Evolutionary conservation across 2,329 filamentous ascomycete genomes (phyloP).

Genomic region (Penicillium sp.): DNA sequence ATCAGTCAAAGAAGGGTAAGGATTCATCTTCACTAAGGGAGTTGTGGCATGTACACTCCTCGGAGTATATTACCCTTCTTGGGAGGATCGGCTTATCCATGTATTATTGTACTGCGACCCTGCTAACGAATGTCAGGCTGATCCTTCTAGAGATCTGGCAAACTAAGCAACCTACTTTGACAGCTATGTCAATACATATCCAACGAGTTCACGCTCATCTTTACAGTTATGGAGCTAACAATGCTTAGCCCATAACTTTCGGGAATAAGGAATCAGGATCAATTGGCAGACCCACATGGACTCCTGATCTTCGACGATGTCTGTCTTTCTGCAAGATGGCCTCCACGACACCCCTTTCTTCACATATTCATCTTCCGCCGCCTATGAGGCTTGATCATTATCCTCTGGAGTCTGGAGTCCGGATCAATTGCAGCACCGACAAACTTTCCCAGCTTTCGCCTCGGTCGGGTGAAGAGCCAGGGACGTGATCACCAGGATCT

Average conservation of each 20-base stretch:
- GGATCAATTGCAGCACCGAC: not conserved
- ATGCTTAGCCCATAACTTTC: not conserved
- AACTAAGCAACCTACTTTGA: not conserved
- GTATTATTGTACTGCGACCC: no score
- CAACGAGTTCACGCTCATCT: not conserved
- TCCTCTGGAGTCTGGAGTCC: no score
- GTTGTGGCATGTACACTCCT: no score
- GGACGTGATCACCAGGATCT: not conserved
- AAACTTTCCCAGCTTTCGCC: not conserved
- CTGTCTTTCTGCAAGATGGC: constrained; percentile 6
- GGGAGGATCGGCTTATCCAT: no score
- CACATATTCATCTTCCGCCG: not conserved
- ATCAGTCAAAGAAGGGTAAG: no score
- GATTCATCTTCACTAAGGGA: not conserved
- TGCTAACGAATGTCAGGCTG: no score
- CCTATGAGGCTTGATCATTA: not conserved
- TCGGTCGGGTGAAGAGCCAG: not conserved
- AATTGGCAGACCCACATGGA: constrained; percentile 5
- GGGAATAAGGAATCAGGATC: not conserved
- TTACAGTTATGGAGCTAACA: not conserved
- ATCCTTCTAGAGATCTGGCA: not conserved
- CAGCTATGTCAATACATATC: not conserved
- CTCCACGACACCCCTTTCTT: not conserved
- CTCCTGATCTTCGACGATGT: not conserved
- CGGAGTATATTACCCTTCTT: not conserved